Conservation (phyloP, 2,329 filamentous ascomycete species). For the Stromatinia cepivora region DNA sequence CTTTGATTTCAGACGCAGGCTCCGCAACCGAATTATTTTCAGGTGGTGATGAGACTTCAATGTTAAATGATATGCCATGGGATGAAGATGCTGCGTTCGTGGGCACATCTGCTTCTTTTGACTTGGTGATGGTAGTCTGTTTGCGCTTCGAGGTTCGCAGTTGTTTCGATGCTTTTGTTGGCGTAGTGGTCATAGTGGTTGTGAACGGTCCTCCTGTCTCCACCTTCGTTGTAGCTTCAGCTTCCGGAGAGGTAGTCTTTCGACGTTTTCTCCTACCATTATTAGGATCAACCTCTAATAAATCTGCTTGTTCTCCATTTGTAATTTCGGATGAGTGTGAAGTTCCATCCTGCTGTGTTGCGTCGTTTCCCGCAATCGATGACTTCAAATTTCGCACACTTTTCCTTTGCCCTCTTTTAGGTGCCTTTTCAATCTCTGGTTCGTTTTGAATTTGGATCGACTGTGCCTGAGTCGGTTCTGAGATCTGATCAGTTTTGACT, state of each 20-base stretch:
- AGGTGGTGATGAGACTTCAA: neutral
- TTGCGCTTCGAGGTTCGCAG: conserved; percentile 9
- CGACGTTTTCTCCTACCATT: conserved; percentile 47
- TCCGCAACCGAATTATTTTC: neutral
- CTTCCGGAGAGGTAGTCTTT: conserved; percentile 42
- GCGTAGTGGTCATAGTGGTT: neutral
- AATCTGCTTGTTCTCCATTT: conserved; percentile 26
- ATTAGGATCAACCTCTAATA: conserved; percentile 39
- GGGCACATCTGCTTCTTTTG: neutral
- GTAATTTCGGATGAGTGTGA: neutral
- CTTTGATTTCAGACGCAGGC: neutral
- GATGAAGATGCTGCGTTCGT: neutral
- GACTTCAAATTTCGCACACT: neutral
- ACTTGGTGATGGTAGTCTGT: neutral
- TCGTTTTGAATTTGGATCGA: neutral
- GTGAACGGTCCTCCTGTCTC: neutral
- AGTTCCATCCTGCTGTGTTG: neutral
- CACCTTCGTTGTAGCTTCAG: neutral
- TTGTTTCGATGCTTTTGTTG: neutral
- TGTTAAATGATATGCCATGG: neutral
- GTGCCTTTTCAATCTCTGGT: neutral
- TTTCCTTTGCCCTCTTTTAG: neutral
- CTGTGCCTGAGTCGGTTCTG: neutral
- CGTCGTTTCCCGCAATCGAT: neutral
- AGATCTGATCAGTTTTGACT: neutral